A percentile compares a stretch with the other conserved stretches of the same genome.
Evolutionary conservation across 2,329 filamentous ascomycete species (phyloP).

Genomic region (Pestalotiopsis fici): DNA sequence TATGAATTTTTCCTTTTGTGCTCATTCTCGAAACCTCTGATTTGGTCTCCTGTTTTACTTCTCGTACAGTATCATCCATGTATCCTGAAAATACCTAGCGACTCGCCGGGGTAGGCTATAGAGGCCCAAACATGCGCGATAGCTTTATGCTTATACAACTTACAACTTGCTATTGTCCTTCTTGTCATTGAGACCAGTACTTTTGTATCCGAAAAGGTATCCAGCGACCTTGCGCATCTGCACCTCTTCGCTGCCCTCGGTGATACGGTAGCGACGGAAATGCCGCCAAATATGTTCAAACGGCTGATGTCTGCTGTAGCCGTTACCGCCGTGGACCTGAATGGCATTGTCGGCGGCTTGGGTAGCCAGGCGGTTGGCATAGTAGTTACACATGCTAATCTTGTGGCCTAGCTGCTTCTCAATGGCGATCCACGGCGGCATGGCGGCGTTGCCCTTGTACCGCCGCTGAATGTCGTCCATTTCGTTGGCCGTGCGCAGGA

Average conservation of each 20-base stretch:
- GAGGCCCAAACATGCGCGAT: too few species aligned
- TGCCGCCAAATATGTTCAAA: conserved; percentile 69
- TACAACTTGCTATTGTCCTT: background rate
- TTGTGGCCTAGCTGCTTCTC: conserved; percentile 61
- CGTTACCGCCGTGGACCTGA: conserved; percentile 61
- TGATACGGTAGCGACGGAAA: conserved; percentile 63
- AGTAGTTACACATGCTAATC: conserved; percentile 68
- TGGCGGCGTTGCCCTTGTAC: conserved; percentile 20
- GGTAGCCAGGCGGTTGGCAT: conserved; percentile 60
- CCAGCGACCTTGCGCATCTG: conserved; percentile 67
- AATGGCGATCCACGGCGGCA: conserved; percentile 49
- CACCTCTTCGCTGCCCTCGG: conserved; percentile 65
- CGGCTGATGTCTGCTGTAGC: conserved; percentile 58
- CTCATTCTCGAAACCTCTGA: too few species aligned
- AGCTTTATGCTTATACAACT: background rate
- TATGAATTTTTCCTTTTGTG: too few species aligned
- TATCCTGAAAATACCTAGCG: too few species aligned
- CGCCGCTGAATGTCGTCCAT: conserved; percentile 56
- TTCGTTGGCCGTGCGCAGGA: conserved; percentile 60
- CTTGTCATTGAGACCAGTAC: conserved; percentile 61
- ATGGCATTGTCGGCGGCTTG: conserved; percentile 64
- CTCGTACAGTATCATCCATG: too few species aligned
- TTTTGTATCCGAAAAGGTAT: conserved; percentile 61
- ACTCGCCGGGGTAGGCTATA: too few species aligned
- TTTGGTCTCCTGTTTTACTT: too few species aligned